phyloP scores from a whole-genome alignment of 2,329 filamentous ascomycete species.

The Ophiostoma australiae region DNA sequence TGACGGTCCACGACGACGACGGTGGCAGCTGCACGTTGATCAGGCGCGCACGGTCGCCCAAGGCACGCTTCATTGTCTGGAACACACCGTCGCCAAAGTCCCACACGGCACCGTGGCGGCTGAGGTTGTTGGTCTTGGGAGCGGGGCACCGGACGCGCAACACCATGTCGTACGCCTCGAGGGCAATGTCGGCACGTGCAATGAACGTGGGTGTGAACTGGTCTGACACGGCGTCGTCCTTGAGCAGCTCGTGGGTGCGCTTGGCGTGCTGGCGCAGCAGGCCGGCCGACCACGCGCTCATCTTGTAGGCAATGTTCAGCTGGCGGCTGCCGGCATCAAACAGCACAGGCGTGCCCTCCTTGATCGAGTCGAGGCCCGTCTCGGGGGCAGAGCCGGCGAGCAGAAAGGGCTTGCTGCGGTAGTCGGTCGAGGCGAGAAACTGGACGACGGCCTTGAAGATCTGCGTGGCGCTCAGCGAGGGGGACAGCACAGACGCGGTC shows the following conservation, averaged over 20 bases:
- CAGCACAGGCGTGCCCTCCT: slow-evolving; percentile 59
- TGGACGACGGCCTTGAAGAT: slow-evolving; percentile 94
- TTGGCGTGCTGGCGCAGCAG: slow-evolving; percentile 69
- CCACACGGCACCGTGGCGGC: slow-evolving; percentile 42
- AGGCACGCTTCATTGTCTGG: slow-evolving; percentile 60
- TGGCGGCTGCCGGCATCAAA: slow-evolving; percentile 67
- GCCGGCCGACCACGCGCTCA: slow-evolving; percentile 77
- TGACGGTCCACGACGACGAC: slow-evolving; percentile 44
- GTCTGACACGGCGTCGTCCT: slow-evolving; percentile 61
- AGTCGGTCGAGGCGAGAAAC: slow-evolving; percentile 69
- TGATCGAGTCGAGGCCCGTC: slow-evolving; percentile 30
- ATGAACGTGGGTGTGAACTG: slow-evolving; percentile 87
- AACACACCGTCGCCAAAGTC: slow-evolving; percentile 56
- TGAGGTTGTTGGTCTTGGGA: slow-evolving; percentile 9
- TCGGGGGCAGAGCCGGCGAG: slow-evolving; percentile 45
- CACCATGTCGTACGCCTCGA: slow-evolving; percentile 53
- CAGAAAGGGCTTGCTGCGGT: slow-evolving; percentile 61
- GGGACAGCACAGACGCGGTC: slow-evolving; percentile 53
- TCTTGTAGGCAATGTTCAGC: slow-evolving; percentile 84
- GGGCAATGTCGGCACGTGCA: slow-evolving; percentile 48
- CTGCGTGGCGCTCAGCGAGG: slow-evolving; percentile 82
- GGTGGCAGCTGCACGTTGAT: slow-evolving; percentile 53
- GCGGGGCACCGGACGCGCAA: slow-evolving; percentile 34
- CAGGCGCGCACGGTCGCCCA: slow-evolving; percentile 68
- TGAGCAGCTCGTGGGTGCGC: slow-evolving; percentile 68